Base-by-base conservation (phyloP, 768 basidiomycete species). In the Gymnopilus junonius region DNA sequence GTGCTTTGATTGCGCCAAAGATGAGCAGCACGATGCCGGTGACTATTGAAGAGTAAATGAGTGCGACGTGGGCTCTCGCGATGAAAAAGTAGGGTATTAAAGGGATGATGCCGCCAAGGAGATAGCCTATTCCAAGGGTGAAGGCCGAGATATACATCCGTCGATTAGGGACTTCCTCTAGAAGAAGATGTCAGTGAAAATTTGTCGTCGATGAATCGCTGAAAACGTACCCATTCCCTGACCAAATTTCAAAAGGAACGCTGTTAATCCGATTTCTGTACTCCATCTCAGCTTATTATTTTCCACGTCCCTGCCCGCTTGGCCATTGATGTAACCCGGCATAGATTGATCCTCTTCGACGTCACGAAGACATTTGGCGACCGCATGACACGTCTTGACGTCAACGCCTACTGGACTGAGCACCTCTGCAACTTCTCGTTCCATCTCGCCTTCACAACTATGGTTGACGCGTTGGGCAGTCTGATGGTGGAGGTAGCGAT, bases 231-330 rank as follows among this genome's bases (percentile, higher is more conserved):
- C 92, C 55, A 97, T n/a, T 17, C 95, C 94, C 73, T 93, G 91
- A n/a, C 96, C 96, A 68, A 98, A 98, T 77, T 94, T 97, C 68
- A 99, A 85, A 69, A 99, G 77, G 79, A 99, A 99, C 2, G 95
- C 88, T 0, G 97, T 96, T 39, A 99, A 75, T 0, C 97, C 97
- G 64, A 95, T 87, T 29, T 91, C 88, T 48, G 87, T 85, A 65
- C 86, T 88, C 87, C 90, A 93, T 65, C 82, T 82, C 54, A 90
- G 76, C 11, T 77, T 73, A 15, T 82, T 80, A 2, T 76, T 82
- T 71, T 94, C 92, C 61, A 84, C 85, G 61, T 89, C 87, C 15
- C 71, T 70, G 55, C 70, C 63, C 39, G 73, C 37, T 35, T 67
- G 60, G 27, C 60, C 58, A 15, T 63, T 50, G 55, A 56, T 20